A percentile compares a stretch with the other conserved stretches of the same genome.
Evolutionary conservation across 345 rosid genomes (phyloP).

Genomic region (Salix exigua): DNA sequence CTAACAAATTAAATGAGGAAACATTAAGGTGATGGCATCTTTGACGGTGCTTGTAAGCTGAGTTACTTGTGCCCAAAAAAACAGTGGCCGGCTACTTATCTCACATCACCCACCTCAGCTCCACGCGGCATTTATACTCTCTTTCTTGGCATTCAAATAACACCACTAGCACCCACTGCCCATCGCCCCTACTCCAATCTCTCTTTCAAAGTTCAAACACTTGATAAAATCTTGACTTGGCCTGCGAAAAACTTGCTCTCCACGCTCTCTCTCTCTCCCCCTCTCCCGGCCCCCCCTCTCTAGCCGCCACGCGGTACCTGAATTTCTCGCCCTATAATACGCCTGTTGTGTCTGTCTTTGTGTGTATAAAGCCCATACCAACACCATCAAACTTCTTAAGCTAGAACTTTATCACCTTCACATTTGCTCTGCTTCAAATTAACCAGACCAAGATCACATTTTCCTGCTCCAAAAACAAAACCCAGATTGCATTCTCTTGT

Average conservation of each 20-base stretch:
- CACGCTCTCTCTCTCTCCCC: too few species aligned
- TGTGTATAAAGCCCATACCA: not conserved
- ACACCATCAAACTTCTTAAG: not conserved
- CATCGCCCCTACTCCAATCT: not conserved
- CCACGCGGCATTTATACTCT: constrained; percentile 36
- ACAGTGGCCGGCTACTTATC: constrained; percentile 42
- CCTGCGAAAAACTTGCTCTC: too few species aligned
- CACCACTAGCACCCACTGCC: not conserved
- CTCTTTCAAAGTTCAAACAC: not conserved
- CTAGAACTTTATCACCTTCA: not conserved
- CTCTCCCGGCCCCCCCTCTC: not conserved
- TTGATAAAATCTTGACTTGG: too few species aligned
- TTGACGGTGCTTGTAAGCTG: constrained; percentile 10
- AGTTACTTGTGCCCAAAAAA: not conserved
- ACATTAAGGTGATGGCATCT: not conserved
- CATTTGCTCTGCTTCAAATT: not conserved
- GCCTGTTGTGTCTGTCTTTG: not conserved
- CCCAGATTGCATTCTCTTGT: not conserved
- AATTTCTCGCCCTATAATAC: not conserved
- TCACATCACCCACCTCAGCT: constrained; percentile 19
- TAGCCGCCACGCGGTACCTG: constrained; percentile 10
- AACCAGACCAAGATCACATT: constrained; percentile 4
- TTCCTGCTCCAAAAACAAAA: constrained; percentile 7
- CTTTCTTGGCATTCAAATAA: not conserved
- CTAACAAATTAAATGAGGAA: not conserved